Base-by-base conservation (phyloP, 208 protist species). In the Wallacemonas sp. region DNA sequence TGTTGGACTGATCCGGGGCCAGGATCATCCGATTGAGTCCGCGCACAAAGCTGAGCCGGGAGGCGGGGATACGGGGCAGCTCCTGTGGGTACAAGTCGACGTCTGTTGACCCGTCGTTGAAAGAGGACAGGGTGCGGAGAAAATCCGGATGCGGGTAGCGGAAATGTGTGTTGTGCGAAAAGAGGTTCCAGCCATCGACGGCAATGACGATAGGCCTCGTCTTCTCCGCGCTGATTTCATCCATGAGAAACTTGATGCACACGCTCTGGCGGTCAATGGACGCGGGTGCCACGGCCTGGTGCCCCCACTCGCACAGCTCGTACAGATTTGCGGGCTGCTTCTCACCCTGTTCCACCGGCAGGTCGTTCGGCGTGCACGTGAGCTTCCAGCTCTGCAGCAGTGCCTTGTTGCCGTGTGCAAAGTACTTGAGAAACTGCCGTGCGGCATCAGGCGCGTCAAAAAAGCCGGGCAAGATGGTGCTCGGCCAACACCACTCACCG, bases 401-500 rank as follows among this genome's bases (percentile, higher is more conserved):
- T 16, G 22, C 25, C n/a, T 75, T 72, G 57, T 97, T 94, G 2
- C 84, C 86, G 18, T 70, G 23, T n/a, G 86, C 74, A 76, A 92
- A 85, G 49, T 93, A 93, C 69, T 82, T 73, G 29, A 97, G 72
- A 64, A 97, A 89, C 48, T 76, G 79, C 3, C 89, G 78, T 28
- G 81, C 82, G 2, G 89, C 92, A 63, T 97, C 90, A 11, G 92
- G 92, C 11, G 83, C 86, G 73, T 97, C 92, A 76, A 95, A 97
- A 62, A 97, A 97, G 22, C 92, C 92, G 12, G 89, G 92, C 20
- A 97, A 65, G 41, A 95, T 87, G 4, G 87, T 94, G 65, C 87
- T 94, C 12, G 92, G 92, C 88, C 89, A 95, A 70, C 87, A 95
- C 85, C 88, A 97, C 67, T 95, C 90, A 10, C 92, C 92, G 45